These are phyloP conservation scores for Euphorbia schlechtendalii DNA, from an alignment of 441 rosid genomes.

Conservation along the genomic window DNA sequence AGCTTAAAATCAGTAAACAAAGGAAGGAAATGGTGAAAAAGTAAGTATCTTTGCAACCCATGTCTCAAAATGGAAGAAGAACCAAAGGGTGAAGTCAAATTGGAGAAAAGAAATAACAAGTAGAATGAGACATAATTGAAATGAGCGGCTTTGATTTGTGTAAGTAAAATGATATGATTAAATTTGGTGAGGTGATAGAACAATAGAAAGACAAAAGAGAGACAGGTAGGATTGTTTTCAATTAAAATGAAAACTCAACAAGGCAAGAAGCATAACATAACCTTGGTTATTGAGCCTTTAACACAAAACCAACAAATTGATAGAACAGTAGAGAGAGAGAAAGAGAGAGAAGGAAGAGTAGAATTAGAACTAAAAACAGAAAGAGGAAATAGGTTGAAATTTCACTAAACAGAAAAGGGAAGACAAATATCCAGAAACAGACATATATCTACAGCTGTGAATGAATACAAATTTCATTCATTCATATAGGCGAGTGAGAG, in stretches of 20 bases:
- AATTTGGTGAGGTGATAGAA: conserved; percentile 31
- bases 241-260: conserved; percentile 6
- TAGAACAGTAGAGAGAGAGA: background rate
- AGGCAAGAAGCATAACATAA: conserved; percentile 15
- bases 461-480: conserved; percentile 18
- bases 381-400: conserved; percentile 14
- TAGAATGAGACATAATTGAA: conserved; percentile 19
- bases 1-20: conserved; percentile 27
- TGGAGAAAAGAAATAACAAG: conserved; percentile 19
- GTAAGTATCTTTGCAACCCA: conserved; percentile 3
- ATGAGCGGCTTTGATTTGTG: conserved; percentile 9
- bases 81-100: background rate
- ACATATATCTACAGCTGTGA: conserved; percentile 25
- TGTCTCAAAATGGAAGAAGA: conserved; percentile 14
- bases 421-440: conserved; percentile 17
- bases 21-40: conserved; percentile 18
- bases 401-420: conserved; percentile 8
- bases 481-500: background rate
- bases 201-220: conserved; percentile 24
- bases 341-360: background rate
- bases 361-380: background rate
- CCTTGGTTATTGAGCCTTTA: conserved; percentile 31
- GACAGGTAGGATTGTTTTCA: no score
- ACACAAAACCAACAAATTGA: conserved; percentile 9
- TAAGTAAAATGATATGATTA: background rate